Evolutionary conservation across 2,329 filamentous ascomycete species (phyloP).

Genomic region (Clonostachys byssicola): DNA sequence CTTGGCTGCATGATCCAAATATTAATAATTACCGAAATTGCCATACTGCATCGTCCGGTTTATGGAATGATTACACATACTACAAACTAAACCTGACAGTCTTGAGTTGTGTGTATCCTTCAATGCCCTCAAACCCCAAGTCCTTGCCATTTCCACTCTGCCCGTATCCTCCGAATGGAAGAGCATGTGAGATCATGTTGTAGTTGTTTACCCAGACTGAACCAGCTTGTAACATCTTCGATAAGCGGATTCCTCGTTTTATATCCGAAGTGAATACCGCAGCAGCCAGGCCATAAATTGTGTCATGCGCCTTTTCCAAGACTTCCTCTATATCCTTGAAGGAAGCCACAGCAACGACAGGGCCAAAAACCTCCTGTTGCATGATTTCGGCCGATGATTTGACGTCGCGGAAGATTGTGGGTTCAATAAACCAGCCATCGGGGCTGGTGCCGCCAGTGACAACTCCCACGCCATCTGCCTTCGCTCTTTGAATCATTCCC

Average conservation of each 20-base stretch:
- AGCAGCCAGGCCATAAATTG: constrained; percentile 47
- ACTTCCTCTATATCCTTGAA: constrained; percentile 62
- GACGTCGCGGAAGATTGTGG: constrained; percentile 17
- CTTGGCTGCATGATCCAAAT: too few relatives aligned
- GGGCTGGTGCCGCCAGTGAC: constrained; percentile 48
- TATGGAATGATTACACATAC: too few relatives aligned
- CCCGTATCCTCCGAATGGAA: constrained; percentile 41
- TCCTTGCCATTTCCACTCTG: constrained; percentile 54
- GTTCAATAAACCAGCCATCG: constrained; percentile 20
- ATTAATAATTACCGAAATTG: too few relatives aligned
- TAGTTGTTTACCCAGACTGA: constrained; percentile 1
- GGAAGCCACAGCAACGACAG: constrained; percentile 39
- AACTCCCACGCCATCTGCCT: constrained; percentile 52
- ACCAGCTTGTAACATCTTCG: not conserved
- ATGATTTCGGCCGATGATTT: constrained; percentile 22
- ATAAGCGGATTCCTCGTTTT: constrained; percentile 30
- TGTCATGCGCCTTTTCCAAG: constrained; percentile 40
- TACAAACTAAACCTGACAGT: not conserved
- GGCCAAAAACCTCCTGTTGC: constrained; percentile 46
- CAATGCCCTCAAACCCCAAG: constrained; percentile 22
- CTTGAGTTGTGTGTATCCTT: not conserved
- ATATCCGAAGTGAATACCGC: constrained; percentile 59
- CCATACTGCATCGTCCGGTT: too few relatives aligned
- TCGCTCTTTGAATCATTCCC: constrained; percentile 20
- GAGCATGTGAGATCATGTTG: constrained; percentile 1